These are phyloP conservation scores for Aspergillus intermedius DNA, from an alignment of 2,329 filamentous ascomycete genomes.

Conservation along the genomic window DNA sequence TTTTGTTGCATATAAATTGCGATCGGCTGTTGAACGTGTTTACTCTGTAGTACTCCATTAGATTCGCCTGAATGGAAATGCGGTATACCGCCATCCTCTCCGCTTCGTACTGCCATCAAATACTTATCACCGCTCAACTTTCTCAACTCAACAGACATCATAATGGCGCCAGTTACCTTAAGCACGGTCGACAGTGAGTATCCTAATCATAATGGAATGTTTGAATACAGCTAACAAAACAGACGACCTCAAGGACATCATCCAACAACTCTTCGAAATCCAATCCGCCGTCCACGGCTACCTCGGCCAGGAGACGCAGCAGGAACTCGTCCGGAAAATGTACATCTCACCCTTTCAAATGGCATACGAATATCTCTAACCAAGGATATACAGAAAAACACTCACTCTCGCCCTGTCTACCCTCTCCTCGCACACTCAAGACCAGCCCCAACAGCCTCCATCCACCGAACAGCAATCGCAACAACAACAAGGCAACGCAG, in stretches of 20 bases:
- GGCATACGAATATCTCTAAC: background rate
- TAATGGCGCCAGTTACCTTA: slow-evolving; percentile 31
- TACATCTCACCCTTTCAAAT: slow-evolving; percentile 20
- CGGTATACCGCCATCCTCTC: background rate
- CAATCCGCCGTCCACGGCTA: slow-evolving; percentile 55
- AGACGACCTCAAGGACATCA: slow-evolving; percentile 54
- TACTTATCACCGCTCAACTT: background rate
- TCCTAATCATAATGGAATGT: no score
- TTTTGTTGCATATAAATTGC: slow-evolving; percentile 6
- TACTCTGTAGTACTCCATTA: background rate
- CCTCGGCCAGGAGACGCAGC: slow-evolving; percentile 50
- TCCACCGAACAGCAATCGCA: background rate
- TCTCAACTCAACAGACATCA: background rate
- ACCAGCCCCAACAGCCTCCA: slow-evolving; percentile 4
- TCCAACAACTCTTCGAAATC: slow-evolving; percentile 57
- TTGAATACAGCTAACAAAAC: slow-evolving; percentile 1
- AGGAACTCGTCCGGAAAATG: slow-evolving; percentile 54
- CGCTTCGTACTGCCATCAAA: background rate
- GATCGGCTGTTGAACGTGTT: background rate
- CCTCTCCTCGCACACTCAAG: slow-evolving; percentile 40
- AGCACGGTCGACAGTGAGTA: slow-evolving; percentile 30
- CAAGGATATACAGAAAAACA: slow-evolving; percentile 34
- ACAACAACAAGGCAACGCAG: slow-evolving; percentile 16
- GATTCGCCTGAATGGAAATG: background rate
- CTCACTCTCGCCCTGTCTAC: slow-evolving; percentile 49